Evolutionary conservation across 2,329 filamentous ascomycete genomes (phyloP), one percentile per base, ranked within the genome.

Genomic region (Colletotrichum nymphaeae): DNA sequence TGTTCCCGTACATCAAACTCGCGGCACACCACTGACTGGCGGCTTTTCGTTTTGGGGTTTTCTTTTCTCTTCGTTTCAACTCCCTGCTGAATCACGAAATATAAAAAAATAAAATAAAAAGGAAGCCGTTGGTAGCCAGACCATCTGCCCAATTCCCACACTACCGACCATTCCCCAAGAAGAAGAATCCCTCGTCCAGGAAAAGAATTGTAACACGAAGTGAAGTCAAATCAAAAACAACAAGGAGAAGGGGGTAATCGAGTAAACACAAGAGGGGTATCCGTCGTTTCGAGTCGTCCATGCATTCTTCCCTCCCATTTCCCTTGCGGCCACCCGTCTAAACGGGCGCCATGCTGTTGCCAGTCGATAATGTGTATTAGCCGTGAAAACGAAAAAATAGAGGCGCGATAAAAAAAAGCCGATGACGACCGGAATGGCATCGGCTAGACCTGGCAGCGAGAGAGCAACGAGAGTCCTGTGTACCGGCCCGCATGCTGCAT

Each of bases 281-380:
- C 83, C 84, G 80, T 85, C 83, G 77, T 84, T 78, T 82, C 80
- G 79, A 82, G 80, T 85, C 83, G 78, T 85, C 81, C 83, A 84
- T 83, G 77, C 83, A 83, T 84, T 84, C 83, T 83, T 79, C 78
- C 81, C 81, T 77, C 82, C 78, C 79, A 72, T 63, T 67, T 73
- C 69, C 74, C 65, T 66, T 72, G 72, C 74, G 75, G 68, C 67
- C 79, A 80, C 78, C 79, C 79, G 77, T 78, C 76, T 77, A 73
- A 57, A 73, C 71, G 75, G 69, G 75, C 67, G 67, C 72, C 75
- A 78, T 82, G 80, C 80, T 83, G 80, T 84, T 82, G 81, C 83
- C 81, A 84, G 81, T 81, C 78, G 76, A 71, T 78, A 76, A 81
- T 76, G 76, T 83, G 79, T 83, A 83, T 80, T 82, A 78, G 26